A percentile compares a stretch with the other conserved stretches of the same genome.
These are phyloP conservation scores for Allomyces macrogynus DNA, from an alignment of 192 early-diverging fungal genomes.

Conservation along the genomic window DNA sequence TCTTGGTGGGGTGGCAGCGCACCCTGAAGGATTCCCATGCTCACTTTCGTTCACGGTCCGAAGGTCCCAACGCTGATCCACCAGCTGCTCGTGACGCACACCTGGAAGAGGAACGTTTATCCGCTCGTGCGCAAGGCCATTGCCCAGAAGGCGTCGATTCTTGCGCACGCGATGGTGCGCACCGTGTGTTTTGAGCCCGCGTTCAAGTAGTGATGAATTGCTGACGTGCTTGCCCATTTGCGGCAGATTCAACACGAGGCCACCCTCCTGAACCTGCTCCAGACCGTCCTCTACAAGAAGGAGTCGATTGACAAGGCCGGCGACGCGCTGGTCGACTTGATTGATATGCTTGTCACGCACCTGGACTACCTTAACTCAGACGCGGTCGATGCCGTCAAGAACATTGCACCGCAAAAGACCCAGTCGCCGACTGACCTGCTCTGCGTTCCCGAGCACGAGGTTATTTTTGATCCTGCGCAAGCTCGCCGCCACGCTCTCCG, in stretches of 20 bases:
- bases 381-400: background rate
- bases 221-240: too few relatives aligned
- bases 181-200: too few relatives aligned
- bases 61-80: background rate
- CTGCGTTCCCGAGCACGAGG: background rate
- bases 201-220: too few relatives aligned
- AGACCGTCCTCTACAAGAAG: background rate
- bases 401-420: background rate
- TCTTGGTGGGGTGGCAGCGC: background rate
- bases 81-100: background rate
- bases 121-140: background rate
- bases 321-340: background rate
- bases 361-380: background rate
- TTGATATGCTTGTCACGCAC: background rate
- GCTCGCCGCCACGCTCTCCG: background rate
- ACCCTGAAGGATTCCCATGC: too few relatives aligned
- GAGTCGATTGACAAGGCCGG: background rate
- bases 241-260: background rate
- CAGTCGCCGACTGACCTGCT: background rate
- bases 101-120: background rate
- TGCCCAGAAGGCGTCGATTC: background rate
- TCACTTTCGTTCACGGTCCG: too few relatives aligned
- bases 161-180: background rate
- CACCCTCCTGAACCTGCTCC: background rate
- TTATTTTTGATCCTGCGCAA: background rate